These are phyloP conservation scores for Solanum hybrid DNA, from an alignment of 305 asterid species.

Conservation along the genomic window DNA sequence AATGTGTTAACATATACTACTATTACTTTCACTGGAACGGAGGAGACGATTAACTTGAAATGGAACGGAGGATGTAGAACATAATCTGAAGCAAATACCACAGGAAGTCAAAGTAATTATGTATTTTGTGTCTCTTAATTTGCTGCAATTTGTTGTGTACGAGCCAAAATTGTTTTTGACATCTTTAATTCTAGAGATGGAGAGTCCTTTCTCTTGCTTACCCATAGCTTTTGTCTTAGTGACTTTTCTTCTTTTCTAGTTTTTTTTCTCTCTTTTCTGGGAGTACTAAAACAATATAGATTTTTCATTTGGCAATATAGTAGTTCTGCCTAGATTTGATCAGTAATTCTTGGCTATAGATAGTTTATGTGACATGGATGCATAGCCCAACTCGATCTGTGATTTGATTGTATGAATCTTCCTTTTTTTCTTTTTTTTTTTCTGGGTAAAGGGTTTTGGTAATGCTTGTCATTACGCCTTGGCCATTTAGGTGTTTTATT, in stretches of 20 bases:
- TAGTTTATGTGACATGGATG: background rate
- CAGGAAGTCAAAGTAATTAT: background rate
- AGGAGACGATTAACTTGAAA: background rate
- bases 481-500: background rate
- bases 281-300: background rate
- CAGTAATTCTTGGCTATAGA: background rate
- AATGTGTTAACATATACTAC: background rate
- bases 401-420: background rate
- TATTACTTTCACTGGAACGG: background rate
- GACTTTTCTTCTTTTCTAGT: background rate
- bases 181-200: background rate
- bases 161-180: background rate
- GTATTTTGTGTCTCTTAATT: no score
- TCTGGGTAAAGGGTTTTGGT: background rate
- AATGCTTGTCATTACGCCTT: background rate
- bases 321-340: background rate
- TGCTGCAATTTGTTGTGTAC: background rate
- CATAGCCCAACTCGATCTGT: background rate
- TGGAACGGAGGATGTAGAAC: background rate
- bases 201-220: background rate
- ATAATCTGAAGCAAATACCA: background rate
- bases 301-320: background rate
- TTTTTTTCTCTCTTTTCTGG: background rate
- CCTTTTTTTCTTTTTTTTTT: background rate
- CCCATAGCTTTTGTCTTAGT: background rate